Evolutionary conservation across 2,329 filamentous ascomycete species (phyloP).

Genomic region (Chlorencoelia australis): DNA sequence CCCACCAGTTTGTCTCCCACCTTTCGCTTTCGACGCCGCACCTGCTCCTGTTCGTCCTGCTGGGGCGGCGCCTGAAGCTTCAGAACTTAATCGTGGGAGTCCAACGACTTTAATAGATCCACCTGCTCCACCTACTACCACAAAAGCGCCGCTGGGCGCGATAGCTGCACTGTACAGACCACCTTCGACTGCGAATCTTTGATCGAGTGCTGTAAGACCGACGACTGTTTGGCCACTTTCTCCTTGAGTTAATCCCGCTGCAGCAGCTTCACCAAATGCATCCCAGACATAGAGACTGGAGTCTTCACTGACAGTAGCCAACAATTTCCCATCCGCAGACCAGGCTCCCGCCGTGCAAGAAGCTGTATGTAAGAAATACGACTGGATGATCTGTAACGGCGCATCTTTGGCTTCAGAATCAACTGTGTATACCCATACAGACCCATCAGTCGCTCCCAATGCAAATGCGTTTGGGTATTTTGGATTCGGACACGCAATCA

Average conservation of each 20-base stretch:
- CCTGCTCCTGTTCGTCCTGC: conserved; percentile 19
- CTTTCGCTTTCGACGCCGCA: conserved; percentile 19
- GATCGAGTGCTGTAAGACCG: conserved; percentile 67
- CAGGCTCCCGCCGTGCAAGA: conserved; percentile 84
- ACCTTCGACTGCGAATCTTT: conserved; percentile 85
- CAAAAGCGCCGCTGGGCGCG: conserved; percentile 67
- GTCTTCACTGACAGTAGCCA: conserved; percentile 86
- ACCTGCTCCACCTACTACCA: conserved; percentile 79
- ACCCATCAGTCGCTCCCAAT: conserved; percentile 80
- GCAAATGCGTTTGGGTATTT: conserved; percentile 72
- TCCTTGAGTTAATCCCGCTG: conserved; percentile 45
- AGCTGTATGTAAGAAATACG: conserved; percentile 82
- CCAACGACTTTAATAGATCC: conserved; percentile 79
- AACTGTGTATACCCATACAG: conserved; percentile 92
- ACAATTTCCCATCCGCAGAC: conserved; percentile 76
- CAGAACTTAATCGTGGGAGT: conserved; percentile 50
- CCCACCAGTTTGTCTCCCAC: conserved; percentile 27
- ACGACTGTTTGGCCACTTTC: conserved; percentile 57
- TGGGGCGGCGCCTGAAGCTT: conserved; percentile 17
- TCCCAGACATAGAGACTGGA: conserved; percentile 87
- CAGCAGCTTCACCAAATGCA: conserved; percentile 26
- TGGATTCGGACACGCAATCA: conserved; percentile 62
- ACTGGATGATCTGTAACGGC: conserved; percentile 73
- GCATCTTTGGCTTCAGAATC: conserved; percentile 50
- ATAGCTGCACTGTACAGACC: conserved; percentile 83